Percentiles rank a stretch among this genome's conserved stretches.
These are phyloP conservation scores for Gaultheria prostrata DNA, from an alignment of 148 eudicot species.

Conservation along the genomic window DNA sequence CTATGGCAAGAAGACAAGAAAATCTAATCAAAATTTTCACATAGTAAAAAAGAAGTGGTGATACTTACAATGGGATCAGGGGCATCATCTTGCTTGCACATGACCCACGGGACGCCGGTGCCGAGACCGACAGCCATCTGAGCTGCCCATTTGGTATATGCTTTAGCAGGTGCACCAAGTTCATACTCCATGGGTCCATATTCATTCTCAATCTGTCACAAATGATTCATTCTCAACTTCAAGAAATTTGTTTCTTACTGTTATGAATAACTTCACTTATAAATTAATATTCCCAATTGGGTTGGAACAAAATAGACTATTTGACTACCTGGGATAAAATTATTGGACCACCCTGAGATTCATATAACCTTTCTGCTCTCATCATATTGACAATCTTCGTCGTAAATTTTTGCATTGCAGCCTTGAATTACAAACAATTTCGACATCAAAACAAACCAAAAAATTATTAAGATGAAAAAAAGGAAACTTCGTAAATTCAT, in stretches of 20 bases:
- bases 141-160: conserved; percentile 89
- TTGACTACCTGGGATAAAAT: conserved; percentile 78
- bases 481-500: background rate
- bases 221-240: background rate
- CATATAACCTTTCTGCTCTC: conserved; percentile 72
- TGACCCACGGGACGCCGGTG: conserved; percentile 96
- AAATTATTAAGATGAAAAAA: background rate
- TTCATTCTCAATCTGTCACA: conserved; percentile 88
- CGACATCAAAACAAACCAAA: background rate
- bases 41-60: background rate
- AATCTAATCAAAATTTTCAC: background rate
- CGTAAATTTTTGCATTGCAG: conserved; percentile 83
- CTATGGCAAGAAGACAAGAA: conserved; percentile 18
- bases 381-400: conserved; percentile 82
- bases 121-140: conserved; percentile 75
- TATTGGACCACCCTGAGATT: conserved; percentile 93
- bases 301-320: background rate
- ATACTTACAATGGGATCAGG: conserved; percentile 87
- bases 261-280: background rate
- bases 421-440: conserved; percentile 34
- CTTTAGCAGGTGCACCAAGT: conserved; percentile 61
- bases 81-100: conserved; percentile 98
- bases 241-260: background rate
- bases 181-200: conserved; percentile 77
- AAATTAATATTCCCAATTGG: background rate